A percentile compares a stretch with the other conserved stretches of the same genome.
Conservation (phyloP, 176 grass and related monocot species). For the Urochloa ruziziensis region DNA sequence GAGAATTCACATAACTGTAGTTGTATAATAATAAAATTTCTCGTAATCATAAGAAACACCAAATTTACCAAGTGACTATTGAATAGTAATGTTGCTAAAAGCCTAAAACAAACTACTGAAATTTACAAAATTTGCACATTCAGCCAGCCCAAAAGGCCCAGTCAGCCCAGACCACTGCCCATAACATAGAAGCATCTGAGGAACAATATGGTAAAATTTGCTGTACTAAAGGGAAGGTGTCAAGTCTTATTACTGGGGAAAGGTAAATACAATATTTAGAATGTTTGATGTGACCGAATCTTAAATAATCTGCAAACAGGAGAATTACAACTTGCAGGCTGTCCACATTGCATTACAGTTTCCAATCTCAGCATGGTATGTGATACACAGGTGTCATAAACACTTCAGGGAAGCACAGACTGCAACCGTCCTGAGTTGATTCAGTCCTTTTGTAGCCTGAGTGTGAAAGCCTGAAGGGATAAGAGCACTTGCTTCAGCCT, state of each 20-base stretch:
- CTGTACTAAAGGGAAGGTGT: neutral
- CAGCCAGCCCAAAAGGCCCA: neutral
- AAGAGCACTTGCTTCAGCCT: conserved; percentile 65
- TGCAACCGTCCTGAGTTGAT: neutral
- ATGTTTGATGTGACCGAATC: neutral
- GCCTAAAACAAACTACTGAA: neutral
- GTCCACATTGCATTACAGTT: neutral
- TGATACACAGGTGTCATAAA: neutral
- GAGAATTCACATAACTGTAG: neutral
- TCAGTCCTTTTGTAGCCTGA: conserved; percentile 52
- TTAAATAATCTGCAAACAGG: neutral
- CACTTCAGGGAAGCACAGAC: neutral
- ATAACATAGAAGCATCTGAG: neutral
- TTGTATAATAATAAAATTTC: neutral
- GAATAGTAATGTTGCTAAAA: neutral
- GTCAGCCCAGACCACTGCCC: neutral
- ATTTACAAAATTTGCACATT: neutral
- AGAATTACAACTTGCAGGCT: conserved; percentile 5
- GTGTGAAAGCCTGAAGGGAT: conserved; percentile 80
- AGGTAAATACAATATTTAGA: neutral
- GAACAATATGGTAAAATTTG: neutral
- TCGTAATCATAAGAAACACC: neutral
- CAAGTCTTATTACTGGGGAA: neutral
- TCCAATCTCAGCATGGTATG: neutral
- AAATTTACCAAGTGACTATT: neutral